phyloP scores from a whole-genome alignment of 1,139 yeast species.

The Blastobotrys petasosporus region DNA sequence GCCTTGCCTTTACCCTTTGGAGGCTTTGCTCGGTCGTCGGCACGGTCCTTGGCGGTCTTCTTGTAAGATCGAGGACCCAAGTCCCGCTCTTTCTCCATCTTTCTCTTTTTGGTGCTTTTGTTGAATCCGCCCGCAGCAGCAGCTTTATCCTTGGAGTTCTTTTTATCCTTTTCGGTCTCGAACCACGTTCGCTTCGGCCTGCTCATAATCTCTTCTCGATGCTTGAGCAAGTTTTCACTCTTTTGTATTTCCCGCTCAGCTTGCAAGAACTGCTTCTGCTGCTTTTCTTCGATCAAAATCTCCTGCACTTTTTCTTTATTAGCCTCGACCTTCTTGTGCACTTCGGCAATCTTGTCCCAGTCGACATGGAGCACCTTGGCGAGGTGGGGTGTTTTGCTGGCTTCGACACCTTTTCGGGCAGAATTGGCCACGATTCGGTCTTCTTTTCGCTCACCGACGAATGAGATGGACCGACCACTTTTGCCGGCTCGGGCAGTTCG shows the following conservation, averaged over 20 bases:
- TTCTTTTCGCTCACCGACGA: slow-evolving; percentile 82
- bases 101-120: slow-evolving; percentile 51
- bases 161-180: slow-evolving; percentile 69
- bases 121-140: slow-evolving; percentile 1
- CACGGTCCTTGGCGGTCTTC: slow-evolving; percentile 30
- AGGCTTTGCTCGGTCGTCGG: slow-evolving; percentile 8
- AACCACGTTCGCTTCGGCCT: slow-evolving; percentile 98
- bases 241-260: slow-evolving; percentile 90
- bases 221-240: slow-evolving; percentile 77
- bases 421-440: slow-evolving; percentile 87
- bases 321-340: slow-evolving; percentile 53
- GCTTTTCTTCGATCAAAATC: slow-evolving; percentile 79
- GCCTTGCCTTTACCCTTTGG: slow-evolving; percentile 12
- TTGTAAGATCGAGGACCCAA: slow-evolving; percentile 23
- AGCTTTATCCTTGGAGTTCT: slow-evolving; percentile 53
- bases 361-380: slow-evolving; percentile 81
- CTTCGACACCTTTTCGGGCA: slow-evolving; percentile 57
- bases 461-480: slow-evolving; percentile 84
- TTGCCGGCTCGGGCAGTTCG: slow-evolving; percentile 99
- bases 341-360: slow-evolving; percentile 73
- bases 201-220: slow-evolving; percentile 73
- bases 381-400: slow-evolving; percentile 36
- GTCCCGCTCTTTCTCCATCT: slow-evolving; percentile 45
- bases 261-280: slow-evolving; percentile 73
- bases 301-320: slow-evolving; percentile 63